Evolutionary conservation across 225 moss, liverwort and hornwort genomes (phyloP).

Genomic region (Anthoceros angustus): DNA sequence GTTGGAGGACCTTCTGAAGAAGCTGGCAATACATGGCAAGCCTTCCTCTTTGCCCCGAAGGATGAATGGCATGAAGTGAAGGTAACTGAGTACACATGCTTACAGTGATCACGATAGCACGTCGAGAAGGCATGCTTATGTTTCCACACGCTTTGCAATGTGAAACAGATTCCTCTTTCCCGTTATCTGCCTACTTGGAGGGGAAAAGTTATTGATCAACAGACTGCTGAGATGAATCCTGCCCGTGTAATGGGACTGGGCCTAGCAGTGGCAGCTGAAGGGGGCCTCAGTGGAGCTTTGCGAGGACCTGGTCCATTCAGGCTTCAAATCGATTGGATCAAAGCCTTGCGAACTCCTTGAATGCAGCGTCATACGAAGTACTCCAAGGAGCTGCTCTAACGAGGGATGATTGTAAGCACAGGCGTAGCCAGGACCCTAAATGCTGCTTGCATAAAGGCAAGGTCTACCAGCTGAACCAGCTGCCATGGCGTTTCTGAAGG

Average conservation of each 20-base stretch:
- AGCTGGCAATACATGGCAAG: conserved; percentile 74
- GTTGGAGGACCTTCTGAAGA: conserved; percentile 51
- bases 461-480: no score
- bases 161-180: conserved; percentile 35
- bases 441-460: no score
- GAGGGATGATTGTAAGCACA: no score
- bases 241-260: conserved; percentile 70
- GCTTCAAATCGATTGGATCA: conserved; percentile 78
- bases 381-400: no score
- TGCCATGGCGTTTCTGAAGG: no score
- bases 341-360: conserved; percentile 21
- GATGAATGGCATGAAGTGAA: conserved; percentile 60
- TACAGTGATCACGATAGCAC: neutral
- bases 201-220: conserved; percentile 56
- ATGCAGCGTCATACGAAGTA: no score
- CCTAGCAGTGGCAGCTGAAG: conserved; percentile 60
- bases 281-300: conserved; percentile 38
- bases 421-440: no score
- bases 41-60: conserved; percentile 72
- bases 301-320: conserved; percentile 66
- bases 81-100: conserved; percentile 7
- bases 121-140: no score
- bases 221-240: conserved; percentile 48
- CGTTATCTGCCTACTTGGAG: conserved; percentile 79
- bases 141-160: neutral